phyloP scores from a whole-genome alignment of 768 basidiomycete genomes.

The Rhizopogon vesiculosus region DNA sequence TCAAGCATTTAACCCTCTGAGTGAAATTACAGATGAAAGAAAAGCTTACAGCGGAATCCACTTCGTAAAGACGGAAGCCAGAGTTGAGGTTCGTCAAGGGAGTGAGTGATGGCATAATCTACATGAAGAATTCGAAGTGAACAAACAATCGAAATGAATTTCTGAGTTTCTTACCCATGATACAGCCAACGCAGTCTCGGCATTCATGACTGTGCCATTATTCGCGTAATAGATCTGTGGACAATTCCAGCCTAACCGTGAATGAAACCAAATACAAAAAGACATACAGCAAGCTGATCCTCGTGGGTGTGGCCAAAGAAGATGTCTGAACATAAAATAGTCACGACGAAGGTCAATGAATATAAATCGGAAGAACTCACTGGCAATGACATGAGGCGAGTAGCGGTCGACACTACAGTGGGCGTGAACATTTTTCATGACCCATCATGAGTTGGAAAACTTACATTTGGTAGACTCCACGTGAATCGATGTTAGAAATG shows the following conservation, averaged over 20 bases:
- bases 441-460: not conserved
- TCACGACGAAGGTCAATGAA: not conserved
- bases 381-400: conserved; percentile 43
- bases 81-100: conserved; percentile 67
- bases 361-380: conserved; percentile 19
- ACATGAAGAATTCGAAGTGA: not conserved
- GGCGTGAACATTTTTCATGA: not conserved
- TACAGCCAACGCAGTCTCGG: conserved; percentile 46
- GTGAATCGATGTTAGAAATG: not conserved
- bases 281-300: conserved; percentile 54
- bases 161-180: conserved; percentile 34
- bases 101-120: conserved; percentile 52
- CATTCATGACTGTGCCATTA: conserved; percentile 56
- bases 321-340: conserved; percentile 35
- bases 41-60: conserved; percentile 29
- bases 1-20: not conserved
- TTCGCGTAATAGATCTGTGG: conserved; percentile 64
- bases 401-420: conserved; percentile 37
- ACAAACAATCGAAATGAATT: not conserved
- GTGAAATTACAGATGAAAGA: not conserved
- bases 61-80: conserved; percentile 51
- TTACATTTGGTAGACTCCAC: conserved; percentile 44
- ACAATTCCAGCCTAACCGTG: not conserved
- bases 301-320: conserved; percentile 76
- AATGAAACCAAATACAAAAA: not conserved